Evolutionary conservation across 441 rosid species (phyloP).

Genomic region (Macaranga tanarius): DNA sequence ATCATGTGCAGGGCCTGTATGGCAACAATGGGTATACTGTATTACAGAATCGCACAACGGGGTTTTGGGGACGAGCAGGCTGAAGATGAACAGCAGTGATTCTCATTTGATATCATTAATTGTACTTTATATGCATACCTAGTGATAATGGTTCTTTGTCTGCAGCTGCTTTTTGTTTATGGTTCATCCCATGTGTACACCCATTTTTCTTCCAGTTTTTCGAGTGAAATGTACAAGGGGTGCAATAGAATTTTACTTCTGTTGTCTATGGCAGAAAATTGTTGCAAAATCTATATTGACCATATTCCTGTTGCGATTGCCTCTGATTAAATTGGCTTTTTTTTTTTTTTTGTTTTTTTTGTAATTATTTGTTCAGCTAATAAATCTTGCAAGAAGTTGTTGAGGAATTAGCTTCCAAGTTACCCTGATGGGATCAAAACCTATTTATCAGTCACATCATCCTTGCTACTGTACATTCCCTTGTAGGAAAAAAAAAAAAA

Average conservation of each 20-base stretch:
- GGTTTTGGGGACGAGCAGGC: slow-evolving; percentile 58
- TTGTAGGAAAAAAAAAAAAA: too few relatives aligned
- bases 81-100: slow-evolving; percentile 59
- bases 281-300: slow-evolving; percentile 14
- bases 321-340: slow-evolving; percentile 6
- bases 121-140: slow-evolving; percentile 12
- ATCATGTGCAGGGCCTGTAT: slow-evolving; percentile 83
- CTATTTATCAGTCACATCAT: too few relatives aligned
- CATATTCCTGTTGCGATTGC: not conserved
- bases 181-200: not conserved
- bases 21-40: slow-evolving; percentile 96
- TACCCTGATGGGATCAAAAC: too few relatives aligned
- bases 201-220: not conserved
- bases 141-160: slow-evolving; percentile 5
- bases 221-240: slow-evolving; percentile 19
- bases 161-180: slow-evolving; percentile 16
- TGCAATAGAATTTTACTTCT: not conserved
- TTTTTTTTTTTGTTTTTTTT: not conserved
- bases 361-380: slow-evolving; percentile 25
- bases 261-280: slow-evolving; percentile 18
- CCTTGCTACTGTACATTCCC: too few relatives aligned
- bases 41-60: slow-evolving; percentile 84
- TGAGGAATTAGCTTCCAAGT: not conserved
- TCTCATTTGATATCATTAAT: not conserved
- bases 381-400: slow-evolving; percentile 9